These are phyloP conservation scores for Elaeagnus macrophylla DNA, from an alignment of 306 rosid species.

Conservation along the genomic window DNA sequence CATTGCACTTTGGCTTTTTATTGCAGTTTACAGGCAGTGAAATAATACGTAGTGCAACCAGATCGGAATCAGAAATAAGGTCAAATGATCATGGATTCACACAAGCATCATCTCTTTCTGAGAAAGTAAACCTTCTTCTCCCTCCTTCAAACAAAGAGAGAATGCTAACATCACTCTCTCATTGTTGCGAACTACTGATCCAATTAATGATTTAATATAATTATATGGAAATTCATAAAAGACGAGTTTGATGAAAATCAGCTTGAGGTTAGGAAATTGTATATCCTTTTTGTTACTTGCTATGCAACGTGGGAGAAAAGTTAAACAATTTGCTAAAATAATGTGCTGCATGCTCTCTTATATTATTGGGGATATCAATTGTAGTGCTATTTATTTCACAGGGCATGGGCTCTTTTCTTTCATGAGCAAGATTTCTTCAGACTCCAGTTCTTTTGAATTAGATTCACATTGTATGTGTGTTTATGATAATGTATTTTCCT, in stretches of 20 bases:
- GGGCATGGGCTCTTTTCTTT: neutral
- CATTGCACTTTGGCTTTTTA: constrained; percentile 6
- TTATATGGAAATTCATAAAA: too few relatives aligned
- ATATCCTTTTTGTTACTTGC: too few relatives aligned
- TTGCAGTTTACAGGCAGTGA: constrained; percentile 42
- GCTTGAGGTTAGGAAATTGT: too few relatives aligned
- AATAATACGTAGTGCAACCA: constrained; percentile 35
- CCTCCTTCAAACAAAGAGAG: neutral
- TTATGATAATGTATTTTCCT: too few relatives aligned
- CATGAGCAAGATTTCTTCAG: neutral
- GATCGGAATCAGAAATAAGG: constrained; percentile 35
- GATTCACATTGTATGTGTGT: neutral
- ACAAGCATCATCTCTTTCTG: constrained; percentile 31
- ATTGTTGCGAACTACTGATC: neutral
- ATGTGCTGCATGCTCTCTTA: neutral
- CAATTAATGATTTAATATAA: neutral
- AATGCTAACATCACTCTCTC: neutral
- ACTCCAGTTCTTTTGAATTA: neutral
- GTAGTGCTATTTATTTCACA: neutral
- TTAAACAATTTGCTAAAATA: neutral
- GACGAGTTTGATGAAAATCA: too few relatives aligned
- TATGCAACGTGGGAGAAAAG: neutral
- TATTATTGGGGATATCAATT: neutral
- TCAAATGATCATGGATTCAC: constrained; percentile 34
- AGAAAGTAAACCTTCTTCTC: constrained; percentile 36